Evolutionary conservation across 1,284 basidiomycete species (phyloP), one percentile per base, ranked within the genome.

Genomic region (Moesziomyces sp.): DNA sequence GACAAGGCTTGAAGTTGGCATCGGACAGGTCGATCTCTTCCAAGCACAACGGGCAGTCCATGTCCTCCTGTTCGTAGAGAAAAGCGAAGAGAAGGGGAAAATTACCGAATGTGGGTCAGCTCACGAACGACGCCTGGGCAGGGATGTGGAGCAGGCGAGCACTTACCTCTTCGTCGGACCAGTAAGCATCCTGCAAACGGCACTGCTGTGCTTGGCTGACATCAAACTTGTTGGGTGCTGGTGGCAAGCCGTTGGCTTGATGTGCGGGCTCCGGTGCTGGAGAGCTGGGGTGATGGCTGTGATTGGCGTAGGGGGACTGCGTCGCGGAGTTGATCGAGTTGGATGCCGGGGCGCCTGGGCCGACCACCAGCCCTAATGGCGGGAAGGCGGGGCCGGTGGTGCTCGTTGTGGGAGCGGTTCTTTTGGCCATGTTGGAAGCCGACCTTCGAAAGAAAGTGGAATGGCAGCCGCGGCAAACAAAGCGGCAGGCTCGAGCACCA

Each of bases 21-120:
- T 99, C 97, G 45, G 94, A 95, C 73, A 99, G 90, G 86, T 99
- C 97, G 90, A 99, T 94, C 86, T 97, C 95, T 84, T 99, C 97
- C 60, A 98, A 90, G 86, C 97, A 99, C 71, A 99, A 90, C 49
- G 97, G 94, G 86, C 97, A 99, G 82, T 99, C 96, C 78, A 93
- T 92, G 82, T 97, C 94, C 86, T 99, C 97, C 94, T 97, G 73
- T 44, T 46, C 40, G 28, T 19, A 14, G 7, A 42, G 42, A 35
- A 6, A 14, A 42, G 23, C 38, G 24, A 28, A 47, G 14, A 51
- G 10, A 38, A 40, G 28, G 16, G 26, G 1, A 35, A 19, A 23
- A n/a, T 6, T 43, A 45, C 8, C 13, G 24, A 23, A 30, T n/a
- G 18, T 42, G 34, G 34, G 47, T 46, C 24, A 48, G 46, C 16